These are phyloP conservation scores for Gossypium stocksii DNA, from an alignment of 345 rosid genomes.

Conservation along the genomic window DNA sequence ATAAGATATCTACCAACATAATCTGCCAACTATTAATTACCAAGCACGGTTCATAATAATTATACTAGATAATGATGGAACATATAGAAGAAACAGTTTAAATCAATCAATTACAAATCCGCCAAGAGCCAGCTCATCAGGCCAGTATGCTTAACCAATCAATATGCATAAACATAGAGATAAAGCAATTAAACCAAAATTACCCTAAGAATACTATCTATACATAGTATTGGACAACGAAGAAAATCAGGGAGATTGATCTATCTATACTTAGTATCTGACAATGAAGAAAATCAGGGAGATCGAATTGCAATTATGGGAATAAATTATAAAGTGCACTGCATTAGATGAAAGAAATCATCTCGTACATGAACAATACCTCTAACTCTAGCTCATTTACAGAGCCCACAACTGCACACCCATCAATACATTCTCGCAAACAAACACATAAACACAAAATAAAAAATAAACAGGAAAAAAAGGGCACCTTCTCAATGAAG, in stretches of 20 bases:
- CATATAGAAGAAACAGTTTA: not conserved
- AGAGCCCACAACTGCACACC: not conserved
- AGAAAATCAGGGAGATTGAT: not conserved
- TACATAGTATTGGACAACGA: not conserved
- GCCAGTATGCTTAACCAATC: not conserved
- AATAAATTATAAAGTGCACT: not conserved
- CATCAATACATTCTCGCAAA: not conserved
- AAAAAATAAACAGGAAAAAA: not conserved
- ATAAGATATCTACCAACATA: not conserved
- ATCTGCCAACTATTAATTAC: not conserved
- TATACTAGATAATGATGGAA: not conserved
- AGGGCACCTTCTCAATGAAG: not conserved
- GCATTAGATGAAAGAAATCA: not conserved
- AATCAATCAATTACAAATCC: not conserved
- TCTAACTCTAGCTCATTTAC: not conserved
- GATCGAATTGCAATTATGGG: not conserved
- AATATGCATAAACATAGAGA: not conserved
- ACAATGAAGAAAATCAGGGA: not conserved
- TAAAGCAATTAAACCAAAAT: not conserved
- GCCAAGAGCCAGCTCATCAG: not conserved
- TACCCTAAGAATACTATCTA: not conserved
- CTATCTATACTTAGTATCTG: not conserved
- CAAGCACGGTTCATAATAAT: not conserved
- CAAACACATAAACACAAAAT: not conserved
- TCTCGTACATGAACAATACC: not conserved